Percentiles rank a stretch among this genome's conserved stretches.
Conservation (phyloP, 2,329 filamentous ascomycete genomes). For the Colletotrichum nymphaeae region DNA sequence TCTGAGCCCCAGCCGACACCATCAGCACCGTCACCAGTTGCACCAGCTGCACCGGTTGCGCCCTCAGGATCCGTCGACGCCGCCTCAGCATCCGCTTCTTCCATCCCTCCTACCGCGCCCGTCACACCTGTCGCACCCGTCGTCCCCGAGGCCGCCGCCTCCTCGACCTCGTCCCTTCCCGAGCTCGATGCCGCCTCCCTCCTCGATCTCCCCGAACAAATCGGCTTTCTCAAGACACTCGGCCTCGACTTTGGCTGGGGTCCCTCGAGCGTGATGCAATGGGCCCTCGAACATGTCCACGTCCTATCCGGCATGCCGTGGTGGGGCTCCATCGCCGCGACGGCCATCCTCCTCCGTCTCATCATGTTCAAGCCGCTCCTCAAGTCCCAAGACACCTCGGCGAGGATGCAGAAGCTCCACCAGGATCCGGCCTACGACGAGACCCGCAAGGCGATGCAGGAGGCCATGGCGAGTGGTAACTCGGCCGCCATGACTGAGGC, state of each 20-base stretch:
- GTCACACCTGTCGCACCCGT: constrained; percentile 25
- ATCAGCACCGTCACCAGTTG: constrained; percentile 28
- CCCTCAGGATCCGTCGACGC: constrained; percentile 30
- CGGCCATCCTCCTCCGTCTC: constrained; percentile 73
- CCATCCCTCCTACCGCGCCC: constrained; percentile 43
- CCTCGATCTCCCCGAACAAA: constrained; percentile 74
- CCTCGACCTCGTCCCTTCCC: constrained; percentile 40
- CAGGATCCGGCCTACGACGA: constrained; percentile 64
- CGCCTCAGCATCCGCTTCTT: constrained; percentile 40
- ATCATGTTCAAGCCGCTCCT: constrained; percentile 75
- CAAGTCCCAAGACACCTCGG: constrained; percentile 68
- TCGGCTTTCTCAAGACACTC: constrained; percentile 85
- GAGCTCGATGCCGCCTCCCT: constrained; percentile 54
- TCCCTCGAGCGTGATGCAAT: constrained; percentile 79
- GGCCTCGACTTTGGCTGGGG: constrained; percentile 92
- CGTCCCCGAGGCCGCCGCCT: constrained; percentile 22
- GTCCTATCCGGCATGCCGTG: constrained; percentile 81
- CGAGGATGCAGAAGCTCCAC: constrained; percentile 69
- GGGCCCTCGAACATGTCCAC: constrained; percentile 84
- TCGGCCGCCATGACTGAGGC: constrained; percentile 57
- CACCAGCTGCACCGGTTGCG: constrained; percentile 33
- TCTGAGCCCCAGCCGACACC: constrained; percentile 29
- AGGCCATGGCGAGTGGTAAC: constrained; percentile 67
- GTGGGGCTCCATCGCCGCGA: constrained; percentile 79
- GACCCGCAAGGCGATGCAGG: constrained; percentile 50